phyloP scores from a whole-genome alignment of 2,329 filamentous ascomycete species.

The Scleromitrula shiraiana region DNA sequence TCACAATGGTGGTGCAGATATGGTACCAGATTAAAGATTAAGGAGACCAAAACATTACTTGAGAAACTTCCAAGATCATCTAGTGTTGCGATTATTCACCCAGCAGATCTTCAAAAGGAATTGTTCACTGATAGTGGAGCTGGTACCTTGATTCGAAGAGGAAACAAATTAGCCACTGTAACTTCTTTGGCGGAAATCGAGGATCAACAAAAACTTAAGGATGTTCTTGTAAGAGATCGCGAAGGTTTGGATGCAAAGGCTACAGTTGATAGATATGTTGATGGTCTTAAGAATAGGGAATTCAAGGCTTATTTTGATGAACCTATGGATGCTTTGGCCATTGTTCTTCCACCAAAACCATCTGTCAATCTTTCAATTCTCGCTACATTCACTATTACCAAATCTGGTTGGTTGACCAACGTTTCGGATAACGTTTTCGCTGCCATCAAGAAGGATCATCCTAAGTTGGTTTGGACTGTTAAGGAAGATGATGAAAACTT shows the following conservation, averaged over 20 bases:
- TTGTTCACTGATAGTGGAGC: conserved; percentile 93
- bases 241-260: conserved; percentile 74
- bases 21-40: conserved; percentile 93
- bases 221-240: conserved; percentile 72
- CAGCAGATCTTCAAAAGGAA: conserved; percentile 91
- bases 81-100: conserved; percentile 95
- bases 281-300: conserved; percentile 64
- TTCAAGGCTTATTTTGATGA: conserved; percentile 97
- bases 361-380: conserved; percentile 68
- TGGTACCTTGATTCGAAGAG: conserved; percentile 84
- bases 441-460: conserved; percentile 87
- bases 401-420: conserved; percentile 89
- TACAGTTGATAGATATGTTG: conserved; percentile 79
- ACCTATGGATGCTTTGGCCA: conserved; percentile 82
- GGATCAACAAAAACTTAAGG: conserved; percentile 69
- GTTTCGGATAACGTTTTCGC: conserved; percentile 92
- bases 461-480: conserved; percentile 91
- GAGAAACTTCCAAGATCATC: conserved; percentile 84
- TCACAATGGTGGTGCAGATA: conserved; percentile 90
- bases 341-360: conserved; percentile 69
- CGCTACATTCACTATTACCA: conserved; percentile 86
- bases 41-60: conserved; percentile 90
- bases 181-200: conserved; percentile 65
- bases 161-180: conserved; percentile 77
- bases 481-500: conserved; percentile 93